Base-by-base conservation (phyloP, 1,284 basidiomycete genomes). In the Fomitopsis pinicola region DNA sequence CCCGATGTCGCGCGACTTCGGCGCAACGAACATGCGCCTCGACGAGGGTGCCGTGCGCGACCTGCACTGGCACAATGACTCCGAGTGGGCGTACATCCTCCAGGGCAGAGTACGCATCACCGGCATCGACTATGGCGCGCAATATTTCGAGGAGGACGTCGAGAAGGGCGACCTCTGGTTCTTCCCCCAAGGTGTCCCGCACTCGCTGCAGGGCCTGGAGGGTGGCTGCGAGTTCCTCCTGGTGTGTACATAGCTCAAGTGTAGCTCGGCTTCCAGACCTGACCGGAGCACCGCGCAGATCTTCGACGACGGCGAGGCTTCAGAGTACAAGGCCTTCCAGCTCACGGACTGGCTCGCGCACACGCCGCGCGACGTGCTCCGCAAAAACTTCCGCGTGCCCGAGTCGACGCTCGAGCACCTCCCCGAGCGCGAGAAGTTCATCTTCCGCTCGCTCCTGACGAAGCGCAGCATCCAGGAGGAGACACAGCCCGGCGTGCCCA, bases 181-280 rank as follows among this genome's bases (percentile, higher is more conserved):
- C 74, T 88, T 89, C 77, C 87, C 87, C 6, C 75, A 85, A 14
- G 86, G 87, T 17, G 77, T 83, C 60, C 73, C 73, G 1, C 73
- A 74, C 64, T 72, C 71, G 4, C 75, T 90, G 44, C 88, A 90
- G 75, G 87, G 85, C 38, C 83, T 82, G 10, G 72, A 82, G n/a
- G 81, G 82, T 3, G 88, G 87, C 2, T 76, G 83, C 12, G 88
- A 91, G 71, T 90, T 90, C 71, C 70, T 91, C 42, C 76, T 91
- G 64, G 86, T 87, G 53, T 63, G 80, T 64, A 17, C 19, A 2
- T 30, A 5, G 15, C 3, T 10, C 54, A 30, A 22, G 26, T 28
- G 22, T 33, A 19, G 1, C 22, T 22, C 15, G n/a, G 12, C 7
- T 15, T 42, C 17, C 12, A n/a, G 6, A 5, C n/a, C n/a, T 26